Evolutionary conservation across 2,329 filamentous ascomycete species (phyloP), one percentile per base, ranked within the genome.

Genomic region (Lasiodiplodia hormozganensis): DNA sequence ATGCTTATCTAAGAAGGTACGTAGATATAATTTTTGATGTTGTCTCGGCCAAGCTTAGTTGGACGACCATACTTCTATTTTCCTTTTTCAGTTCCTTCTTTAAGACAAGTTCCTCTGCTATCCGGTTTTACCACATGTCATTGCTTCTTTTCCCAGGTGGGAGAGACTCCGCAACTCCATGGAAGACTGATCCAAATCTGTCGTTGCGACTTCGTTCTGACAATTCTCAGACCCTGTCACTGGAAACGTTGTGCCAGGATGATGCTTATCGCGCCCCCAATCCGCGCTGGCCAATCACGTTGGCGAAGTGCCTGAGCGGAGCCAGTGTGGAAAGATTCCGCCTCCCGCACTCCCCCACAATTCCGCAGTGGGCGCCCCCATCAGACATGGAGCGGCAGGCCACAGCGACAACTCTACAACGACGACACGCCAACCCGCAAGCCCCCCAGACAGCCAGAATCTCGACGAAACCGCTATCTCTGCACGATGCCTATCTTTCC

Each of bases 391-490:
- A 1, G 38, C 12, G 58, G 58, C 28, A 62, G 31, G 40, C 31
- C 43, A 62, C 58, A 62, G 43, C 58, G 58, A 62, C n/a, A 43
- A 51, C 58, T 49, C 40, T 49, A 62, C 40, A 34, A 36, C 43
- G 34, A 62, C 58, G 43, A 62, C 58, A 23, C 40, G 38, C 57
- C 57, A 60, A 60, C 28, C 43, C 58, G 23, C 43, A 14, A 8
- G 25, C 31, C 38, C 43, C 43, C 38, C 57, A 10, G 7, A 8
- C 57, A 38, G 57, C 38, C 38, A 47, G 57, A 60, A n/a, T 14
- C 57, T 62, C 58, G n/a, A 62, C 58, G 8, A n/a, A 21, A 4
- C 36, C 40, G 58, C 43, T 62, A 62, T 62, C 58, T 62, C 58
- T 49, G 11, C 58, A 12, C 16, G 16, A 34, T 21, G 14, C 57